phyloP scores from a whole-genome alignment of 2,329 filamentous ascomycete species.

The Fusarium bactridioides region DNA sequence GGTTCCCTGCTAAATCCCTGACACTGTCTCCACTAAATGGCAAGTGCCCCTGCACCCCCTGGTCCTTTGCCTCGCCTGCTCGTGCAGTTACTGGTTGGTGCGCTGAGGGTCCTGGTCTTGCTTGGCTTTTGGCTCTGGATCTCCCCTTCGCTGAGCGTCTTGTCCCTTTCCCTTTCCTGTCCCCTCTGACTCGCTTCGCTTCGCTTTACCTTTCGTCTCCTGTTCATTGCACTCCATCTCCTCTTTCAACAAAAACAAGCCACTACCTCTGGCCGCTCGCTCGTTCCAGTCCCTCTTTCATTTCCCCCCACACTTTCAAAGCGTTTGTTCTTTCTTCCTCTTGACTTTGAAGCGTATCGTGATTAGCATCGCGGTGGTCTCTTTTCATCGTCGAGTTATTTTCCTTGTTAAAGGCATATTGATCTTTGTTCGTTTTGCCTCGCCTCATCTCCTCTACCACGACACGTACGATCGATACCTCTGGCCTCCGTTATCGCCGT shows the following conservation, averaged over 20 bases:
- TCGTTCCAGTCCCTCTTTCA: constrained; percentile 54
- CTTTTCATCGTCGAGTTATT: constrained; percentile 28
- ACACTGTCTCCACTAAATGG: constrained; percentile 10
- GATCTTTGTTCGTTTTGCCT: neutral
- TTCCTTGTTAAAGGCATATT: neutral
- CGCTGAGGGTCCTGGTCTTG: constrained; percentile 2
- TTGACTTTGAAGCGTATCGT: constrained; percentile 29
- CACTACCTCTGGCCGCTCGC: constrained; percentile 47
- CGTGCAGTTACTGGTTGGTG: constrained; percentile 23
- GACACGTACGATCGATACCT: constrained; percentile 10
- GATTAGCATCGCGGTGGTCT: constrained; percentile 3
- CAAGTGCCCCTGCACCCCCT: constrained; percentile 24
- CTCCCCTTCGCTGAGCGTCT: constrained; percentile 28
- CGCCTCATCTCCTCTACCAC: neutral
- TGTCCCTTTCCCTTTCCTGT: constrained; percentile 35
- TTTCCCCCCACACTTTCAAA: constrained; percentile 41
- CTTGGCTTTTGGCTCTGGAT: constrained; percentile 9
- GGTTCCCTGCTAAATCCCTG: constrained; percentile 25
- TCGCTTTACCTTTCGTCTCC: constrained; percentile 33
- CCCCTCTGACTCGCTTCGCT: constrained; percentile 38
- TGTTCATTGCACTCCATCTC: constrained; percentile 41
- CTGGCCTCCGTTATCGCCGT: neutral
- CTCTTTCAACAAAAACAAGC: constrained; percentile 54
- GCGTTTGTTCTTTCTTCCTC: constrained; percentile 34
- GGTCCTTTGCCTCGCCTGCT: constrained; percentile 18